A percentile compares a stretch with the other conserved stretches of the same genome.
Conservation (phyloP, 2,329 filamentous ascomycete species). For the Ascochyta viciae-villosae region DNA sequence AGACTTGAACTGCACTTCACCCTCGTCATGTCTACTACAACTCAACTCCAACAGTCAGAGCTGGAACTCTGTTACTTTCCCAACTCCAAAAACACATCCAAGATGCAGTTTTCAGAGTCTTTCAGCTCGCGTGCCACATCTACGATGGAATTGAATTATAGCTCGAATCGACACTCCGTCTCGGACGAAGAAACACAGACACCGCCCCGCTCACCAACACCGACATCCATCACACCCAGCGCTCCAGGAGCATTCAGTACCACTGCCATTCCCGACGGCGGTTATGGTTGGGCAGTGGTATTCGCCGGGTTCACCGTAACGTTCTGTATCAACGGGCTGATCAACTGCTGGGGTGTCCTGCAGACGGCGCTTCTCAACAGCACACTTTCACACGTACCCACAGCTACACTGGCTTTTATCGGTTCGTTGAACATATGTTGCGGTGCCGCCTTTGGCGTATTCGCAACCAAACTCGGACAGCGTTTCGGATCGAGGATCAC, state of each 20-base stretch:
- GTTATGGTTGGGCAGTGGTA: conserved; percentile 65
- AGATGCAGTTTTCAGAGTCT: not conserved
- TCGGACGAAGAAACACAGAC: conserved; percentile 13
- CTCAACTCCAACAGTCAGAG: conserved; percentile 10
- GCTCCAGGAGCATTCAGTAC: conserved; percentile 16
- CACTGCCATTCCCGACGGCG: conserved; percentile 57
- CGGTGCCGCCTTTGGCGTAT: conserved; percentile 60
- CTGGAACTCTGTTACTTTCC: conserved; percentile 10
- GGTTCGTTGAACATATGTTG: conserved; percentile 61
- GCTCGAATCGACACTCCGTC: not conserved
- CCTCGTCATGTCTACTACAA: conserved; percentile 5
- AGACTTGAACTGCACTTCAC: not conserved
- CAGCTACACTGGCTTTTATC: conserved; percentile 65
- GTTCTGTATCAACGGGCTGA: conserved; percentile 61
- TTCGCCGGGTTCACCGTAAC: conserved; percentile 58
- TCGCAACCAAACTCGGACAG: conserved; percentile 60
- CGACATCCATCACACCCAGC: not conserved
- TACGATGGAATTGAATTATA: not conserved
- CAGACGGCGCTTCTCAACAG: conserved; percentile 63
- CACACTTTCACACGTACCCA: conserved; percentile 50
- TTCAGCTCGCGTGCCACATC: conserved; percentile 3
- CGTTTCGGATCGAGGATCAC: conserved; percentile 58
- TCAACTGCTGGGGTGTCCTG: conserved; percentile 67
- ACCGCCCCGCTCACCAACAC: conserved; percentile 5
- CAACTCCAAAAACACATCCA: conserved; percentile 1